Evolutionary conservation across 2,329 filamentous ascomycete species (phyloP), one percentile per base, ranked within the genome.

Genomic region (Periconia sp.): DNA sequence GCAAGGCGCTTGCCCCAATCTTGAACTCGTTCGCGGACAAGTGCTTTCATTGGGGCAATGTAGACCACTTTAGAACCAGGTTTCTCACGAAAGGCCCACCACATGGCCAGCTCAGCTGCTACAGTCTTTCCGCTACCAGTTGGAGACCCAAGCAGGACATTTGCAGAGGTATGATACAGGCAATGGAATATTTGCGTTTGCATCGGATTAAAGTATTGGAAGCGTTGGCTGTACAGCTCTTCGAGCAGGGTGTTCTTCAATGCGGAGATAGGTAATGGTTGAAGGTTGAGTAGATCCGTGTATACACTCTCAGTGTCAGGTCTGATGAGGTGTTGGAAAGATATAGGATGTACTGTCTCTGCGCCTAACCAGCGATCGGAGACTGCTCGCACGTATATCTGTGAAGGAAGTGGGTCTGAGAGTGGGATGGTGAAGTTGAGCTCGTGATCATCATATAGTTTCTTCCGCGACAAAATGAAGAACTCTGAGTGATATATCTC

Each of bases 201-300:
- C 95, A 99, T 97, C 0, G 94, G 94, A 65, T 99, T 99, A 79
- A 99, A 99, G 71, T 87, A 99, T 53, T 94, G 87, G 70, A 99
- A 99, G 22, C 91, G 83, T 65, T 92, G 78, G 0, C 80, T 85
- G 61, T 99, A 99, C 1, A 99, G 81, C 48, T 94, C 89, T 66
- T 99, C 92, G 0, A 99, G 72, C 0, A 85, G 78, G 0, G 89
- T 85, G 51, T 97, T 96, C 65, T 96, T 91, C 29, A 99, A 76
- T 1, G 92, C 92, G 15, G 85, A 82, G 47, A 99, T 84, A 0
- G 92, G 88, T 3, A 99, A 76, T 2, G 94, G 94, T 65, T 97
- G 94, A 17, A 99, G 75, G 60, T 96, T 89, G 13, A 97, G 79
- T 12, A 99, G 78, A 57, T 99, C 92, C 0, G 94, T 99, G 66